These are phyloP conservation scores for Pouteria glomerata DNA, from an alignment of 148 eudicot genomes.

Conservation along the genomic window DNA sequence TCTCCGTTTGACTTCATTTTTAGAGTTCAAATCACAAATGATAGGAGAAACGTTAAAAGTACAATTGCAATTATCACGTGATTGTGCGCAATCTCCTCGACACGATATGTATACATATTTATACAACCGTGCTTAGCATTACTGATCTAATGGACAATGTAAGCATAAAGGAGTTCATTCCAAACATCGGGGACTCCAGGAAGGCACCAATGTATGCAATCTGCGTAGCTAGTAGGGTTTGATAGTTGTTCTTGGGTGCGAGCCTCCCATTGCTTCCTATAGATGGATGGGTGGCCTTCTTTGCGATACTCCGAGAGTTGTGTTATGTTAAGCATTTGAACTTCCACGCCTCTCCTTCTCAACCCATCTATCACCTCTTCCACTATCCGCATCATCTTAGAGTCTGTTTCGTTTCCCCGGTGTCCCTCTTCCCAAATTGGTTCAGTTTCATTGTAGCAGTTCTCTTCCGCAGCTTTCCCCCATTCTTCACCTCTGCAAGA, in stretches of 20 bases:
- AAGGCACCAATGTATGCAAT: conserved; percentile 31
- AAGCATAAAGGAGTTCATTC: conserved; percentile 25
- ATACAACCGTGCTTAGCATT: no score
- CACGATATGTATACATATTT: no score
- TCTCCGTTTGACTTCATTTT: no score
- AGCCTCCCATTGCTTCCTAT: conserved; percentile 21
- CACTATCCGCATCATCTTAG: conserved; percentile 1
- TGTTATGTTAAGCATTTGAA: conserved; percentile 11
- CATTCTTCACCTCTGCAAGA: conserved; percentile 7
- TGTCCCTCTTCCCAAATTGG: neutral
- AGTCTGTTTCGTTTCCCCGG: conserved; percentile 5
- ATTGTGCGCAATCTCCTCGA: no score
- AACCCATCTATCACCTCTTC: neutral
- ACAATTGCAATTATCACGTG: no score
- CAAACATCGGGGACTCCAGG: conserved; percentile 29
- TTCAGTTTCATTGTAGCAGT: conserved; percentile 9
- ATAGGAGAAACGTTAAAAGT: no score
- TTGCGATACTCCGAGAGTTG: conserved; percentile 11
- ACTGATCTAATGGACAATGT: conserved; percentile 2
- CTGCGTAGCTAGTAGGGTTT: conserved; percentile 17
- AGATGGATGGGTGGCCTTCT: conserved; percentile 12
- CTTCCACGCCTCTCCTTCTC: conserved; percentile 8
- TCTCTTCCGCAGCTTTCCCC: neutral
- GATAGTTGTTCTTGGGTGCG: conserved; percentile 14
- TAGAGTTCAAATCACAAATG: no score